phyloP scores from a whole-genome alignment of 768 basidiomycete species.

The Amanita brunnescens region DNA sequence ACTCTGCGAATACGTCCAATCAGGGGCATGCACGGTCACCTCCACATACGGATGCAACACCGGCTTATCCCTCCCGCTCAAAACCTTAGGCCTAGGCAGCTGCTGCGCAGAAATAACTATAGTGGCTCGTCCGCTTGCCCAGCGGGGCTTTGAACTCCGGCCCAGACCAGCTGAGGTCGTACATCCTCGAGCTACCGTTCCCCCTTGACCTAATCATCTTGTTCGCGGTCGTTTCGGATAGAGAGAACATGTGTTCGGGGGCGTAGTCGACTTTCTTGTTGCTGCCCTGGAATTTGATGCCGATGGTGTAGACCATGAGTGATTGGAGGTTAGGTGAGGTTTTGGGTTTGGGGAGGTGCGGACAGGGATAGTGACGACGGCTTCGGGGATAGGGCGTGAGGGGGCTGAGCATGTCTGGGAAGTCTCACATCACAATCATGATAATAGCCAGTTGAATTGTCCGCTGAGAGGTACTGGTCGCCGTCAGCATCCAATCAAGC shows the following conservation, averaged over 20 bases:
- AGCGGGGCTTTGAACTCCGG: constrained; percentile 84
- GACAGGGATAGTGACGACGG: not conserved
- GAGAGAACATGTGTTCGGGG: constrained; percentile 84
- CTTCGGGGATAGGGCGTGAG: not conserved
- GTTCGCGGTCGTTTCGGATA: constrained; percentile 78
- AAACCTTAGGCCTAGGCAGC: constrained; percentile 70
- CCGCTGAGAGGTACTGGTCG: constrained; percentile 42
- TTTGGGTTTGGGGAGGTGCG: constrained; percentile 33
- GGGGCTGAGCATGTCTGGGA: not conserved
- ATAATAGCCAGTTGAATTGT: constrained; percentile 80
- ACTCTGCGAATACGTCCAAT: constrained; percentile 44
- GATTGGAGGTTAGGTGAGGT: constrained; percentile 70
- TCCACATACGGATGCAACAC: constrained; percentile 55
- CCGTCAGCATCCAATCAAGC: constrained; percentile 16
- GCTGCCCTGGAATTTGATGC: constrained; percentile 89
- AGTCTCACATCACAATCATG: no score
- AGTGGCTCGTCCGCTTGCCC: constrained; percentile 28
- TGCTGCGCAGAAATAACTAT: constrained; percentile 82
- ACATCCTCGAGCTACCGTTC: constrained; percentile 29
- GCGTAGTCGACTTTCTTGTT: constrained; percentile 81
- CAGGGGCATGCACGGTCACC: constrained; percentile 70
- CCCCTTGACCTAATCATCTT: constrained; percentile 53
- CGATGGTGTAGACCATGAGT: constrained; percentile 89
- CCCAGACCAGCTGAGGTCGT: constrained; percentile 73
- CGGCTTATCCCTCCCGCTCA: constrained; percentile 48